A percentile compares a stretch with the other conserved stretches of the same genome.
phyloP scores from a whole-genome alignment of 176 grass and related monocot genomes.

The Carex kokanica region DNA sequence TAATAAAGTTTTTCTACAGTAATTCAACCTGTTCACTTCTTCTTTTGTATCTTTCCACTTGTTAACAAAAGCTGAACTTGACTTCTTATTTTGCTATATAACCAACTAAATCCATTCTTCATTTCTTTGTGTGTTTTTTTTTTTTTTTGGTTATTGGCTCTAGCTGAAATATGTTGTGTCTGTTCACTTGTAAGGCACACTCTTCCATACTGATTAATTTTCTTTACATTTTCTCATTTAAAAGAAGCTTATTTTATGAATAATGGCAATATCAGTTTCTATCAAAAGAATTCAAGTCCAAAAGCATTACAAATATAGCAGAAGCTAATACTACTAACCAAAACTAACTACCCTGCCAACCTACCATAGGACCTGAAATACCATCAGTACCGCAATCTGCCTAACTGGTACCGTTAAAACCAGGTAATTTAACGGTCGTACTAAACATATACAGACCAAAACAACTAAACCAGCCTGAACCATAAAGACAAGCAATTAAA shows the following conservation, averaged over 20 bases:
- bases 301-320: background rate
- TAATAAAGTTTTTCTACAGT: background rate
- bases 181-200: background rate
- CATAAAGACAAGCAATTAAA: background rate
- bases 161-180: slow-evolving; percentile 4
- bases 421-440: background rate
- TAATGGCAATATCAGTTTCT: background rate
- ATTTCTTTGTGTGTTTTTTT: background rate
- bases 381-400: background rate
- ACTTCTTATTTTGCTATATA: background rate
- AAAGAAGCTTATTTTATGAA: background rate
- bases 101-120: background rate
- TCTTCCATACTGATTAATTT: background rate
- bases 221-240: background rate
- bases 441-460: background rate
- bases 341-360: background rate
- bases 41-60: background rate
- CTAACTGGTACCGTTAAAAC: background rate
- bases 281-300: background rate
- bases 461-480: background rate
- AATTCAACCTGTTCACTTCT: background rate
- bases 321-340: background rate
- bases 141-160: background rate
- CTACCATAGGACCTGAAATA: background rate
- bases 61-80: background rate